Base-by-base conservation (phyloP, 1,284 basidiomycete genomes). In the Pterulicium gracile region DNA sequence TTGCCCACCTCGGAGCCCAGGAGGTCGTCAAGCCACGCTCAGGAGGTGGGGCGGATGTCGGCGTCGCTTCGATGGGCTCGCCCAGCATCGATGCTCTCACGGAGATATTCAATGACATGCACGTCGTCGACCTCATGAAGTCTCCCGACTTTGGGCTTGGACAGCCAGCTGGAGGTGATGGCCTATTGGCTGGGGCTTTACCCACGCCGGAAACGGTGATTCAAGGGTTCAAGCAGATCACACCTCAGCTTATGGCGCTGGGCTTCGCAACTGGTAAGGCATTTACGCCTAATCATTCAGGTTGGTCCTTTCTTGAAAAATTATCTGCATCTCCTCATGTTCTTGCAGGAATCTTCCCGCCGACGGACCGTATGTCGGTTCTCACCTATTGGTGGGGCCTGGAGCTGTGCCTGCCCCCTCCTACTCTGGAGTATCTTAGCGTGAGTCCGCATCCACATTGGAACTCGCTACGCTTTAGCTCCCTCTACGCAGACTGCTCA, bases 321-420 rank as follows among this genome's bases (percentile, higher is more conserved):
- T 40, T 24, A 23, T 22, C 4, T 20, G 43, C 18, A 3, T 15
- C 14, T 19, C 7, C 45, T 42, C 18, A 27, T 32, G n/a, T 21
- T 47, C 41, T 18, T 7, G 32, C 35, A 75, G 76, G 77, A 2
- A 60, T 89, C 41, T 69, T 79, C 54, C 85, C 84, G 2, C 87
- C 86, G 1, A 74, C 67, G 1, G 86, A 89, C 56, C 72, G 86
- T 42, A 75, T 88, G 60, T 85, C 82, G 10, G 70, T 83, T 14
- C 63, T 89, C 18, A 86, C 85, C n/a, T 88, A 88, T 60, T 88
- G 87, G 87, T 89, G 86, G 86, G 86, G 86, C 13, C 65, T 88
- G 3, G 86, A 89, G 58, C 48, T 88, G 1, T 71, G 77, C 34
- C 64, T 89, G 24, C 87, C 86, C 10, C 72, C 78, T 42, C 74